A percentile compares a stretch with the other conserved stretches of the same genome.
Conservation (phyloP, 2,329 filamentous ascomycete species). For the Peltaster fructicola region DNA sequence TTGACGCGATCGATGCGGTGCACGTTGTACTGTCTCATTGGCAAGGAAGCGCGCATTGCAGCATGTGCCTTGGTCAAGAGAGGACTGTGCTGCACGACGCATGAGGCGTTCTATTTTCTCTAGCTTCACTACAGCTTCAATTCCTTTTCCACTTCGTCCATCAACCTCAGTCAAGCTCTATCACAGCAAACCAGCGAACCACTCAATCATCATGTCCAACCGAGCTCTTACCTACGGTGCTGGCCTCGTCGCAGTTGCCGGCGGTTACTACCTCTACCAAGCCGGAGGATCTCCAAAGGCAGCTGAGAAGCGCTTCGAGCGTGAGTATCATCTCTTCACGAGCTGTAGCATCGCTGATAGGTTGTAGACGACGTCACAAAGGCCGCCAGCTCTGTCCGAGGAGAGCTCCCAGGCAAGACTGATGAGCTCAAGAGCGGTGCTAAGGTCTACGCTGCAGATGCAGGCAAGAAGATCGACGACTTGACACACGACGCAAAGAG, state of each 20-base stretch:
- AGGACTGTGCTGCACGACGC: no score
- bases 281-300: constrained; percentile 66
- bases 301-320: constrained; percentile 73
- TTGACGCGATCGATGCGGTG: no score
- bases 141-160: no score
- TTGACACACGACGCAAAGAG: constrained; percentile 12
- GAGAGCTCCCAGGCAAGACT: constrained; percentile 43
- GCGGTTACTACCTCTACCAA: constrained; percentile 81
- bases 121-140: no score
- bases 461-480: constrained; percentile 35
- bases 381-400: constrained; percentile 47
- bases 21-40: no score
- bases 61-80: no score
- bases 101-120: no score
- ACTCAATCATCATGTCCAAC: constrained; percentile 12
- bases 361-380: constrained; percentile 55
- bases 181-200: constrained; percentile 5
- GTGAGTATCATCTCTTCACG: constrained; percentile 30
- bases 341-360: constrained; percentile 1
- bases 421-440: constrained; percentile 48
- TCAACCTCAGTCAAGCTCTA: constrained; percentile 1
- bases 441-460: constrained; percentile 29
- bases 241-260: constrained; percentile 44
- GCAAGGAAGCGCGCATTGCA: no score
- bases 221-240: constrained; percentile 7